These are phyloP conservation scores for Bipolaris zeicola DNA, from an alignment of 2,329 filamentous ascomycete genomes.

Conservation along the genomic window DNA sequence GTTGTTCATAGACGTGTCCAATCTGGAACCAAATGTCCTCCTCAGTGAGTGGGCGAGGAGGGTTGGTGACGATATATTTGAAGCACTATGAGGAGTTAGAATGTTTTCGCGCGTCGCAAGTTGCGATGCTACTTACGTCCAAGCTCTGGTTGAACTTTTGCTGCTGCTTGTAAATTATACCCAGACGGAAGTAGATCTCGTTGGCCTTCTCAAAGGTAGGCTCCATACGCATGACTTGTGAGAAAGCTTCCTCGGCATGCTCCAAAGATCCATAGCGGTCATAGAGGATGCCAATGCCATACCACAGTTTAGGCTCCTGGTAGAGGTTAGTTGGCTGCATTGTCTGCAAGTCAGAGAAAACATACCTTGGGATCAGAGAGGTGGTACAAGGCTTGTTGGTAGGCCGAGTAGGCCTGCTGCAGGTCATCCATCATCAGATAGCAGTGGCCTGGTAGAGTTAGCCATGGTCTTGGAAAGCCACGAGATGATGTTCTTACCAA, in stretches of 20 bases:
- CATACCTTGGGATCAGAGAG: slow-evolving; percentile 86
- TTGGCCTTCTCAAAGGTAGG: slow-evolving; percentile 98
- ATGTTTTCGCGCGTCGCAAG: neutral
- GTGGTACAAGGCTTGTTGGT: slow-evolving; percentile 93
- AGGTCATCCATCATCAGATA: slow-evolving; percentile 98
- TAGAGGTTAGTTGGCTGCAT: neutral
- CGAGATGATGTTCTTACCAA: slow-evolving; percentile 64
- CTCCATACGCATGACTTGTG: slow-evolving; percentile 98
- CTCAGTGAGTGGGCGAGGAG: slow-evolving; percentile 88
- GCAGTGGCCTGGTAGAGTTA: slow-evolving; percentile 74
- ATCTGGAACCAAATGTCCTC: slow-evolving; percentile 99
- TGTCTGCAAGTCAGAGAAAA: slow-evolving; percentile 1
- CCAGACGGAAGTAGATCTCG: slow-evolving; percentile 96
- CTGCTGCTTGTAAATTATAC: slow-evolving; percentile 99
- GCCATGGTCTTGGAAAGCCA: slow-evolving; percentile 1
- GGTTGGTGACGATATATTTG: slow-evolving; percentile 94
- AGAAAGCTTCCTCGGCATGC: slow-evolving; percentile 97
- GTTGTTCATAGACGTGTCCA: slow-evolving; percentile 96
- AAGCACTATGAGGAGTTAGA: slow-evolving; percentile 74
- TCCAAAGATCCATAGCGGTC: slow-evolving; percentile 95
- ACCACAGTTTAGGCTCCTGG: slow-evolving; percentile 96
- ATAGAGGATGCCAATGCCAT: slow-evolving; percentile 96
- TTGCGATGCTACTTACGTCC: slow-evolving; percentile 65
- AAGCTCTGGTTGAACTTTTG: slow-evolving; percentile 91
- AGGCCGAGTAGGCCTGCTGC: slow-evolving; percentile 94